phyloP scores from a whole-genome alignment of 148 eudicot genomes.

The Salicornia ramosissima region DNA sequence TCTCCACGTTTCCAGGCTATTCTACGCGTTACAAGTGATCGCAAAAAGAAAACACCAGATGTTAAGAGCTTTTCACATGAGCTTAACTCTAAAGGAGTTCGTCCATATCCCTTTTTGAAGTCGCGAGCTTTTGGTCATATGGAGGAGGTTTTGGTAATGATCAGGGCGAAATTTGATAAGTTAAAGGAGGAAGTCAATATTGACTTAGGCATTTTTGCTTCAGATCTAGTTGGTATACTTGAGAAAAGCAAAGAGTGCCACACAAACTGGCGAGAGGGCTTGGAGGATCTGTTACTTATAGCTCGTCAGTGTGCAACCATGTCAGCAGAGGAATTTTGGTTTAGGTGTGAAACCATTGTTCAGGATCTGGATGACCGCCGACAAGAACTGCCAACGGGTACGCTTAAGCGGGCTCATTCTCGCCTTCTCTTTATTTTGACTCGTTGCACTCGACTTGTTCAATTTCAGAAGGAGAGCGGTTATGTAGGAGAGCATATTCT shows the following conservation, averaged over 20 bases:
- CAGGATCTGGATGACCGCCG: conserved; percentile 90
- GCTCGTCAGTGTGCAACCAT: conserved; percentile 86
- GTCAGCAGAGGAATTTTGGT: conserved; percentile 84
- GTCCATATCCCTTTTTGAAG: conserved; percentile 85
- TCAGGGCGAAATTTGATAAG: conserved; percentile 81
- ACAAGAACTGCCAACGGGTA: conserved; percentile 83
- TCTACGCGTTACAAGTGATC: conserved; percentile 78
- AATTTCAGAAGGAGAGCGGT: conserved; percentile 86
- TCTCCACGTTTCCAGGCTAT: conserved; percentile 94
- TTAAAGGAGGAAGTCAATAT: conserved; percentile 87
- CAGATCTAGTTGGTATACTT: conserved; percentile 73
- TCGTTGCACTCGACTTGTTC: conserved; percentile 90
- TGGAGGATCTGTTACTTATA: conserved; percentile 77
- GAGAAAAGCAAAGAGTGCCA: conserved; percentile 49
- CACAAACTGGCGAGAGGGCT: conserved; percentile 63
- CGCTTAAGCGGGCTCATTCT: conserved; percentile 74
- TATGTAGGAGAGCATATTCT: conserved; percentile 68
- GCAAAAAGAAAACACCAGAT: conserved; percentile 69
- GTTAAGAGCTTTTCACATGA: conserved; percentile 99
- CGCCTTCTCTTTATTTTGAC: conserved; percentile 91
- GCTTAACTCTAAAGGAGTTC: conserved; percentile 95
- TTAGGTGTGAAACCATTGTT: conserved; percentile 80
- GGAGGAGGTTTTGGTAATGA: conserved; percentile 86
- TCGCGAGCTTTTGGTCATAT: conserved; percentile 78
- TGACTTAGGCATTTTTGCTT: conserved; percentile 91